Conservation (phyloP, 2,329 filamentous ascomycete genomes). For the Fusarium mangiferae region DNA sequence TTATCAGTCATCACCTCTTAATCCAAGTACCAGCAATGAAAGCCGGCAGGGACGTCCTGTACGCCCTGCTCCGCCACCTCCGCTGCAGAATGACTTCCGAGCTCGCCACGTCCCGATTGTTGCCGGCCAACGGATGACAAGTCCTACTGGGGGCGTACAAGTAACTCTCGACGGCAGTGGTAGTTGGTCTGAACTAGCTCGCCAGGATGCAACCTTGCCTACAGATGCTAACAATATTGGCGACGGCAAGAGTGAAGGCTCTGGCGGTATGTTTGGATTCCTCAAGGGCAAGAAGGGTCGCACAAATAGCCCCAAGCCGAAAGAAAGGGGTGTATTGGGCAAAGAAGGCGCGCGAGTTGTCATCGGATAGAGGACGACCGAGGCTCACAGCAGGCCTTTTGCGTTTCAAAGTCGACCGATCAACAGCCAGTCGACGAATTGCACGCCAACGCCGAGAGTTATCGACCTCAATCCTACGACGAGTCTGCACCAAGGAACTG, state of each 20-base stretch:
- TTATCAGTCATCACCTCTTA: slow-evolving; percentile 42
- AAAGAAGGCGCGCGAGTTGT: slow-evolving; percentile 92
- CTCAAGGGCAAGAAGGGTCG: slow-evolving; percentile 89
- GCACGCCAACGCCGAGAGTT: slow-evolving; percentile 11
- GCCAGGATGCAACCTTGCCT: slow-evolving; percentile 80
- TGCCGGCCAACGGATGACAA: slow-evolving; percentile 75
- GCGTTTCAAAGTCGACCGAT: slow-evolving; percentile 21
- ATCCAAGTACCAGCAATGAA: slow-evolving; percentile 41
- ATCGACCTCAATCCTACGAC: slow-evolving; percentile 1
- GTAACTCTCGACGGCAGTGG: slow-evolving; percentile 90
- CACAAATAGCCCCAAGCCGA: slow-evolving; percentile 92
- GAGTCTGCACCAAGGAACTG: slow-evolving; percentile 8
- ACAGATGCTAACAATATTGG: slow-evolving; percentile 69
- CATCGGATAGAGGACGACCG: slow-evolving; percentile 64
- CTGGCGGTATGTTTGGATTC: slow-evolving; percentile 91
- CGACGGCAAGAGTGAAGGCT: slow-evolving; percentile 64
- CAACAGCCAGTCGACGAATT: slow-evolving; percentile 19
- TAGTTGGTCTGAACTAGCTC: slow-evolving; percentile 90
- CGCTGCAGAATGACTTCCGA: slow-evolving; percentile 60
- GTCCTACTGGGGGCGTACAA: slow-evolving; percentile 85
- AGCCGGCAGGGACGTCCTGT: slow-evolving; percentile 40
- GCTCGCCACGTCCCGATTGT: slow-evolving; percentile 61
- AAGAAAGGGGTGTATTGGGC: slow-evolving; percentile 90
- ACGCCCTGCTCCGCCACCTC: slow-evolving; percentile 53
- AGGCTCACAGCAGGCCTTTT: slow-evolving; percentile 30